Evolutionary conservation across 495 filamentous ascomycete species (phyloP).

Genomic region (Thozetella sp.): DNA sequence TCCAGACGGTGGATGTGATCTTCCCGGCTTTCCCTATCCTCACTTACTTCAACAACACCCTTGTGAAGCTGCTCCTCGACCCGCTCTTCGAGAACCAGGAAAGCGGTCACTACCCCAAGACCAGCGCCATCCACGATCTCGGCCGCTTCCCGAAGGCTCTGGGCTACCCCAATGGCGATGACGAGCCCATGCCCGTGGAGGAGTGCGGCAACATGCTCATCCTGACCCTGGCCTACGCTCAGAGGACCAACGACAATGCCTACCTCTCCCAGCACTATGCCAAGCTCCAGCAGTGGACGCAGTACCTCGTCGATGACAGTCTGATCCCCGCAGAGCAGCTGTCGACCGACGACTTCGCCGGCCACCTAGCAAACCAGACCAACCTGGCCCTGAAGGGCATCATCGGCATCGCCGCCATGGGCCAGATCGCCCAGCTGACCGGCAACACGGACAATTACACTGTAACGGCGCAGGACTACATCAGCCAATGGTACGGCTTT

Average conservation of each 20-base stretch:
- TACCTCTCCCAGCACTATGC: slow-evolving; percentile 55
- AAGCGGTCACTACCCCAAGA: slow-evolving; percentile 86
- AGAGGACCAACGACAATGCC: slow-evolving; percentile 23
- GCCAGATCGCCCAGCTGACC: slow-evolving; percentile 67
- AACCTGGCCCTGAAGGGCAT: slow-evolving; percentile 95
- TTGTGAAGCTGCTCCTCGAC: slow-evolving; percentile 82
- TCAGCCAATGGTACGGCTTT: slow-evolving; percentile 73
- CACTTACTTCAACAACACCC: slow-evolving; percentile 81
- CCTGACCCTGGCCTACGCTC: slow-evolving; percentile 64
- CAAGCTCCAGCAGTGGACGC: slow-evolving; percentile 81
- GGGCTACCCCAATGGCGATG: slow-evolving; percentile 79
- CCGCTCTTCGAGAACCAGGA: slow-evolving; percentile 89
- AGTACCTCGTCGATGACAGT: slow-evolving; percentile 74
- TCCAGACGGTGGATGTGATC: slow-evolving; percentile 95
- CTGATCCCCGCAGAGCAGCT: slow-evolving; percentile 80
- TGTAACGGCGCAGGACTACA: slow-evolving; percentile 70
- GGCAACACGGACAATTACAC: slow-evolving; percentile 64
- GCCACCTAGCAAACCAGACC: slow-evolving; percentile 84
- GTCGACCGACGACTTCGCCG: slow-evolving; percentile 88
- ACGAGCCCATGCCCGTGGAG: slow-evolving; percentile 94
- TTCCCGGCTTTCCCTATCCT: slow-evolving; percentile 91
- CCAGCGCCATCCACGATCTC: slow-evolving; percentile 89
- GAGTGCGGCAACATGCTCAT: slow-evolving; percentile 90
- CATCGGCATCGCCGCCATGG: slow-evolving; percentile 90
- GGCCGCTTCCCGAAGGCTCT: slow-evolving; percentile 92